A percentile compares a stretch with the other conserved stretches of the same genome.
These are phyloP conservation scores for Aaosphaeria pasadenensis DNA, from an alignment of 2,329 filamentous ascomycete species.

Conservation along the genomic window DNA sequence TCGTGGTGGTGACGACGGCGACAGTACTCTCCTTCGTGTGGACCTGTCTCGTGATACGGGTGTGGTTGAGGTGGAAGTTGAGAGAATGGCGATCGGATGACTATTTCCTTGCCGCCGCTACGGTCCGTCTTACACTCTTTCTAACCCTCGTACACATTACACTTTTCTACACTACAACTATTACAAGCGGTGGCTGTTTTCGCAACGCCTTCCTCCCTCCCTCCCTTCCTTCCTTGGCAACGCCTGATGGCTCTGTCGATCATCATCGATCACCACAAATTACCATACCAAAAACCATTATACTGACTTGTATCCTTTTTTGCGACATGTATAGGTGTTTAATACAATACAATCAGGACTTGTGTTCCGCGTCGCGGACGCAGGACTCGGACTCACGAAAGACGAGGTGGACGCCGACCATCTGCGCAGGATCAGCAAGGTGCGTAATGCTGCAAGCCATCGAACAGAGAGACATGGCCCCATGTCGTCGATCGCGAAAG, in stretches of 20 bases:
- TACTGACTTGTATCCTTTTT: too few species aligned
- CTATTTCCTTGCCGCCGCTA: conserved; percentile 20
- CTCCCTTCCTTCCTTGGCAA: too few species aligned
- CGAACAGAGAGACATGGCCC: not conserved
- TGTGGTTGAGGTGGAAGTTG: conserved; percentile 24
- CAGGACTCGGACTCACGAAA: conserved; percentile 21
- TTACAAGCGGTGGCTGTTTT: too few species aligned
- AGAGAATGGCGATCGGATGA: conserved; percentile 32
- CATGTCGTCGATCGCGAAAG: too few species aligned
- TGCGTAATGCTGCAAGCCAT: conserved; percentile 7
- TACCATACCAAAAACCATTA: too few species aligned
- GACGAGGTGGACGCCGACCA: conserved; percentile 10
- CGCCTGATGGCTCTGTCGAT: too few species aligned
- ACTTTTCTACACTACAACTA: too few species aligned
- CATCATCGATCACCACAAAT: too few species aligned
- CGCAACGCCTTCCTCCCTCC: too few species aligned
- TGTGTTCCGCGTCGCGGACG: conserved; percentile 20
- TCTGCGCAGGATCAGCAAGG: conserved; percentile 21
- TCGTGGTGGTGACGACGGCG: conserved; percentile 29
- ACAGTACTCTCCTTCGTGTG: conserved; percentile 26
- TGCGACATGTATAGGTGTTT: conserved; percentile 13
- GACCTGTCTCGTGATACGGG: conserved; percentile 26
- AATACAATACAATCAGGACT: conserved; percentile 17
- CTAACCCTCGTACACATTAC: too few species aligned
- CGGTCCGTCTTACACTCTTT: conserved; percentile 9